phyloP scores from a whole-genome alignment of 2,329 filamentous ascomycete species.

The Plectosphaerella plurivora region DNA sequence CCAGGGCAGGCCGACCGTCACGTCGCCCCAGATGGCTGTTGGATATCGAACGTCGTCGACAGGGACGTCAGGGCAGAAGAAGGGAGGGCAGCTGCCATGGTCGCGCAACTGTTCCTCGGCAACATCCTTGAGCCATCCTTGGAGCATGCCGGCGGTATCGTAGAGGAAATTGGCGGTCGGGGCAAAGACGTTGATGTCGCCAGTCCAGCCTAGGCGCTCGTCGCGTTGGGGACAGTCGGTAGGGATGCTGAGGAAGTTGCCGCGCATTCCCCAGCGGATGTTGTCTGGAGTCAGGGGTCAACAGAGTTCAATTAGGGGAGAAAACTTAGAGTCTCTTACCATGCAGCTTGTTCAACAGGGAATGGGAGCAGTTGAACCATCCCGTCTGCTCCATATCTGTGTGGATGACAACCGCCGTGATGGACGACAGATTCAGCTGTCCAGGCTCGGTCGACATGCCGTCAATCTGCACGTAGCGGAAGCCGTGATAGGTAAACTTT shows the following conservation, averaged over 20 bases:
- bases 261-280: not conserved
- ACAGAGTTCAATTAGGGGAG: too few species aligned
- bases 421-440: not conserved
- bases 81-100: conserved; percentile 55
- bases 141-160: not conserved
- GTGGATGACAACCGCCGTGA: conserved; percentile 34
- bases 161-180: not conserved
- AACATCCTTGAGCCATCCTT: not conserved
- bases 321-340: conserved; percentile 24
- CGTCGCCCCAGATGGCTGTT: conserved; percentile 39
- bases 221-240: not conserved
- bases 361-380: conserved; percentile 46
- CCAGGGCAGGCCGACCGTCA: conserved; percentile 32
- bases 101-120: conserved; percentile 40
- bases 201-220: conserved; percentile 1
- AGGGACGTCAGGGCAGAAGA: conserved; percentile 49
- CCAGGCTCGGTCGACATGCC: conserved; percentile 28
- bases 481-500: conserved; percentile 47
- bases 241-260: not conserved
- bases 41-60: conserved; percentile 46
- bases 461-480: conserved; percentile 44
- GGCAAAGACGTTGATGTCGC: not conserved
- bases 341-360: conserved; percentile 48
- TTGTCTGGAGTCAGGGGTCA: not conserved
- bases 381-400: conserved; percentile 48